Evolutionary conservation across 2,329 filamentous ascomycete species (phyloP).

Genomic region (Penicillium sp.): DNA sequence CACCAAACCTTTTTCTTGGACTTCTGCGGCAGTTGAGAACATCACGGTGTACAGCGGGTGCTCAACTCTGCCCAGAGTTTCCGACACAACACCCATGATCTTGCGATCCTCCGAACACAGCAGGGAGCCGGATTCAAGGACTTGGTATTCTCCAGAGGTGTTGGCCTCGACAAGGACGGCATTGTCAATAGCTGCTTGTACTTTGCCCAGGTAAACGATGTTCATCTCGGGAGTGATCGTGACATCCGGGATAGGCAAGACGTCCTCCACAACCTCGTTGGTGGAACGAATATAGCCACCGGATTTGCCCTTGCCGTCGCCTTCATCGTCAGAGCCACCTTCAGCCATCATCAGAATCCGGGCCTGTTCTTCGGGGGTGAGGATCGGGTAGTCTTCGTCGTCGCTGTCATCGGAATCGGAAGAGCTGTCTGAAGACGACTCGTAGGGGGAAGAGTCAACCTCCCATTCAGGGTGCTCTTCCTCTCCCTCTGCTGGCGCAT

Average conservation of each 20-base stretch:
- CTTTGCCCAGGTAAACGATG: constrained; percentile 71
- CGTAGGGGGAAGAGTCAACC: constrained; percentile 72
- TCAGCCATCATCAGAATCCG: constrained; percentile 83
- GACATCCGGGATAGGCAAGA: constrained; percentile 73
- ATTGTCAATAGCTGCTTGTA: constrained; percentile 77
- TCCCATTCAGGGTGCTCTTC: constrained; percentile 77
- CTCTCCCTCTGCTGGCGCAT: constrained; percentile 37
- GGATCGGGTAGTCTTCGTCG: constrained; percentile 65
- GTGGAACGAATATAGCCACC: constrained; percentile 67
- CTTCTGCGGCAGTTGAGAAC: constrained; percentile 69
- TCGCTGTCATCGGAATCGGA: constrained; percentile 60
- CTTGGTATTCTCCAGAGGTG: constrained; percentile 76
- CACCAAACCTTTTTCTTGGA: constrained; percentile 66
- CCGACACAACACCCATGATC: constrained; percentile 78
- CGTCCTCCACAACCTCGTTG: constrained; percentile 70
- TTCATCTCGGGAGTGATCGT: constrained; percentile 74
- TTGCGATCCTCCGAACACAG: constrained; percentile 74
- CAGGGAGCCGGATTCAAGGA: constrained; percentile 80
- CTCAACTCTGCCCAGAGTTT: constrained; percentile 82
- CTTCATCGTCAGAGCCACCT: constrained; percentile 76
- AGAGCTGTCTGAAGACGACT: constrained; percentile 62
- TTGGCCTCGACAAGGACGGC: constrained; percentile 76
- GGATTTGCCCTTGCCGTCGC: constrained; percentile 51
- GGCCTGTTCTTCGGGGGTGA: constrained; percentile 80
- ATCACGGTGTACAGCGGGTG: constrained; percentile 83